phyloP scores from a whole-genome alignment of 352 stramenopile species.

The Phytopythium sindhum region DNA sequence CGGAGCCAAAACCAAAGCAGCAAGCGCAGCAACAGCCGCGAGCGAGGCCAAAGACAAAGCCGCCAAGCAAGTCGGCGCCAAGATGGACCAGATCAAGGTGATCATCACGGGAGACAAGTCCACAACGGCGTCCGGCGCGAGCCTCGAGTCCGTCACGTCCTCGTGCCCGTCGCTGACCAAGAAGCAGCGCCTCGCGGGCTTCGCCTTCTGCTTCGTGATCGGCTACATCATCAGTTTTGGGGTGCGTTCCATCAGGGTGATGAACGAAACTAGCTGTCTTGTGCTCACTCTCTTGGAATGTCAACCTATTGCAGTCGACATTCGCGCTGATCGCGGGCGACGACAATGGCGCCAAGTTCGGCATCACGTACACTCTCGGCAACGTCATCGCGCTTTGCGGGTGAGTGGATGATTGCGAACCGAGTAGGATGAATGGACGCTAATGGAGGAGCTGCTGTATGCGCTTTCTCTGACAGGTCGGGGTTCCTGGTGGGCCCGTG shows the following conservation, averaged over 20 bases:
- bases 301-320: slow-evolving; percentile 44
- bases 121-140: slow-evolving; percentile 11
- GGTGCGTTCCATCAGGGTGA: slow-evolving; percentile 27
- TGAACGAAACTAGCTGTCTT: not conserved
- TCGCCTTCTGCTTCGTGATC: slow-evolving; percentile 71
- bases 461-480: slow-evolving; percentile 29
- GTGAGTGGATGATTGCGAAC: slow-evolving; percentile 25
- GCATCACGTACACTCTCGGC: slow-evolving; percentile 76
- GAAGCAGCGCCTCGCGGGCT: slow-evolving; percentile 69
- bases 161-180: slow-evolving; percentile 66
- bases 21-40: not conserved
- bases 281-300: slow-evolving; percentile 2
- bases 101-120: slow-evolving; percentile 64
- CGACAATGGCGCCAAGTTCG: slow-evolving; percentile 74
- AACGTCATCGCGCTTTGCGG: slow-evolving; percentile 83
- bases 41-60: slow-evolving; percentile 4
- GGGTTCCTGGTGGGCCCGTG: slow-evolving; percentile 77
- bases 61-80: slow-evolving; percentile 2
- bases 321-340: slow-evolving; percentile 70
- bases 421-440: not conserved
- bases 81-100: slow-evolving; percentile 77
- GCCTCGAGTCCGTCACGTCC: slow-evolving; percentile 39
- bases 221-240: slow-evolving; percentile 84
- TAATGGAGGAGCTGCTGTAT: not conserved
- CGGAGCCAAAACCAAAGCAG: not conserved